Evolutionary conservation across 2,329 filamentous ascomycete species (phyloP).

Genomic region (Chaetomiaceae sp.): DNA sequence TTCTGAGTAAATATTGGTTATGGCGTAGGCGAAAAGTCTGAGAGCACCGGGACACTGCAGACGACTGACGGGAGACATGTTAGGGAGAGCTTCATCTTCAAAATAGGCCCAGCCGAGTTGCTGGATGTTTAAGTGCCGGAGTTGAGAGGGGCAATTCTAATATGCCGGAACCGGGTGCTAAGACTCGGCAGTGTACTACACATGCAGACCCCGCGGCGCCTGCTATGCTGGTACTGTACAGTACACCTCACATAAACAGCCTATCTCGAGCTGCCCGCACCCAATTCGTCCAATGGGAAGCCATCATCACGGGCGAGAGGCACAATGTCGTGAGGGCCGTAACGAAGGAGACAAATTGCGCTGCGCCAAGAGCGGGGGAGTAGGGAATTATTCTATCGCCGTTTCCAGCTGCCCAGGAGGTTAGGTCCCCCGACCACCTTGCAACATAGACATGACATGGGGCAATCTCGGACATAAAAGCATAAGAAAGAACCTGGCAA

Average conservation of each 20-base stretch:
- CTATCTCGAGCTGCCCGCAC: too few relatives aligned
- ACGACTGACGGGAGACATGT: too few relatives aligned
- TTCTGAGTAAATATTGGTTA: too few relatives aligned
- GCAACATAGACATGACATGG: not conserved
- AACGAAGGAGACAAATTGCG: not conserved
- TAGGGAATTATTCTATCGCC: not conserved
- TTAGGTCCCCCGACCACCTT: not conserved
- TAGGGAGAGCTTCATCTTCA: too few relatives aligned
- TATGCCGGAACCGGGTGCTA: slow-evolving; percentile 1
- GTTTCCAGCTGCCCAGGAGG: not conserved
- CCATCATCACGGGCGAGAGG: too few relatives aligned
- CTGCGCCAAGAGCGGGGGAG: not conserved
- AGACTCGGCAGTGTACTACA: slow-evolving; percentile 16
- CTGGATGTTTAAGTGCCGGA: slow-evolving; percentile 17
- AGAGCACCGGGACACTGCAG: too few relatives aligned
- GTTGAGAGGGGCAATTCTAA: slow-evolving; percentile 6
- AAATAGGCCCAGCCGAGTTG: not conserved
- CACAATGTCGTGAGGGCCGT: too few relatives aligned
- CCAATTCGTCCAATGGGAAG: too few relatives aligned
- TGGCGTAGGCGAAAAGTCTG: too few relatives aligned
- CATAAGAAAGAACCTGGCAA: not conserved
- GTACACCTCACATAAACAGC: too few relatives aligned
- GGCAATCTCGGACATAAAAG: not conserved
- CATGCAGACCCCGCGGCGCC: slow-evolving; percentile 1
- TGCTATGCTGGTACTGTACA: too few relatives aligned